Evolutionary conservation across 129 eudicot genomes (phyloP).

Genomic region (Cynara cardunculus): DNA sequence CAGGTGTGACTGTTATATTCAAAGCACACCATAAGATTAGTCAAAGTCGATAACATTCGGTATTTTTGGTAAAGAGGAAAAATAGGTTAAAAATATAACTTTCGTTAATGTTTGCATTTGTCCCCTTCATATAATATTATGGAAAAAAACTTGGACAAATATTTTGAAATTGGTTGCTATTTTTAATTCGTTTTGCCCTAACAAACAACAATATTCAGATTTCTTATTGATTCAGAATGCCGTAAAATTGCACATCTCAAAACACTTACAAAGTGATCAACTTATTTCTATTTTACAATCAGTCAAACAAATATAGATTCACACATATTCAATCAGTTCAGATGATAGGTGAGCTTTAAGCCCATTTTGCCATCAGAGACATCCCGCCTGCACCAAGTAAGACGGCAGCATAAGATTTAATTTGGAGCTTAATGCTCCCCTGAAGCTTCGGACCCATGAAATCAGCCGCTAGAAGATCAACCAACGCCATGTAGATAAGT

Average conservation of each 20-base stretch:
- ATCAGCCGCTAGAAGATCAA: constrained; percentile 55
- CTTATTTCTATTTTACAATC: constrained; percentile 10
- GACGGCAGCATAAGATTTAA: constrained; percentile 40
- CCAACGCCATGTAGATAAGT: constrained; percentile 61
- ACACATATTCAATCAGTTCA: background rate
- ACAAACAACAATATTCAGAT: background rate
- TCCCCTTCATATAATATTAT: background rate
- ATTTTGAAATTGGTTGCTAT: background rate
- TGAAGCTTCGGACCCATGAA: constrained; percentile 49
- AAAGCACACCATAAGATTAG: background rate
- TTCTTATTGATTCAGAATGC: background rate
- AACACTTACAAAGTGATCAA: background rate
- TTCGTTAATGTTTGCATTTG: too few species aligned
- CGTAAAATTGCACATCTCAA: background rate
- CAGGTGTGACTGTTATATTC: too few species aligned
- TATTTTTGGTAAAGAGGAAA: too few species aligned
- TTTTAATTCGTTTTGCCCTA: background rate
- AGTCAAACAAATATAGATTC: background rate
- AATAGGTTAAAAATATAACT: too few species aligned
- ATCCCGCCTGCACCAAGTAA: constrained; percentile 60
- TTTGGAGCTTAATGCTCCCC: constrained; percentile 45
- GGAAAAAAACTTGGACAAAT: background rate
- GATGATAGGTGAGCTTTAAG: constrained; percentile 3
- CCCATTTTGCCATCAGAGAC: constrained; percentile 64
- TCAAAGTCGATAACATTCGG: background rate